These are phyloP conservation scores for Thyridium curvatum DNA, from an alignment of 2,329 filamentous ascomycete species.

Conservation along the genomic window DNA sequence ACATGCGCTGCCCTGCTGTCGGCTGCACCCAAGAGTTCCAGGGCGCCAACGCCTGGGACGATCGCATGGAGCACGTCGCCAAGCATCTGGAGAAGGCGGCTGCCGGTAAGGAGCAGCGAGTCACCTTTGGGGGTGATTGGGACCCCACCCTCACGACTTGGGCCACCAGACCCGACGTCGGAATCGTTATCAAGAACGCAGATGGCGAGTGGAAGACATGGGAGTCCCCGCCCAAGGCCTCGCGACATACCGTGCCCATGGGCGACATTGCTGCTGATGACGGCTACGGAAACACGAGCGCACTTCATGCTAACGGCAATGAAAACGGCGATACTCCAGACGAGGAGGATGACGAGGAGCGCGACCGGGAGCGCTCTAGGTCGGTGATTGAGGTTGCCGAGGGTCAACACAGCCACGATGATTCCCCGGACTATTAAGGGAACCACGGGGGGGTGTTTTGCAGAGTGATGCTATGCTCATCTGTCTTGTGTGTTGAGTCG, in stretches of 20 bases:
- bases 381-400: constrained; percentile 11
- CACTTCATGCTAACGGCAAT: neutral
- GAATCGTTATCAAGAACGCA: constrained; percentile 23
- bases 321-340: neutral
- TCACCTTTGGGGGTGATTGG: constrained; percentile 30
- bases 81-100: constrained; percentile 62
- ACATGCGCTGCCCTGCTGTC: constrained; percentile 53
- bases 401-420: neutral
- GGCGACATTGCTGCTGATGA: too few relatives aligned
- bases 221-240: too few relatives aligned
- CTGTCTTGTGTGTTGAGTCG: too few relatives aligned
- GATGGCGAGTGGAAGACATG: too few relatives aligned
- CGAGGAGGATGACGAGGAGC: neutral
- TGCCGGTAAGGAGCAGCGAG: constrained; percentile 18
- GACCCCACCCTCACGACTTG: constrained; percentile 33
- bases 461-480: too few relatives aligned
- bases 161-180: constrained; percentile 28
- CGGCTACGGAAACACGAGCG: too few relatives aligned
- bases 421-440: neutral
- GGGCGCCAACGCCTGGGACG: constrained; percentile 65
- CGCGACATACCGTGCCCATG: too few relatives aligned
- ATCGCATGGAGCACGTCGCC: constrained; percentile 82
- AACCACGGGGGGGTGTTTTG: neutral
- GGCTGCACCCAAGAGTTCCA: constrained; percentile 57
- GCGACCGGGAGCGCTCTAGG: constrained; percentile 5